Base-by-base conservation (phyloP, 345 rosid genomes). In the Bruguiera gymnorhiza region DNA sequence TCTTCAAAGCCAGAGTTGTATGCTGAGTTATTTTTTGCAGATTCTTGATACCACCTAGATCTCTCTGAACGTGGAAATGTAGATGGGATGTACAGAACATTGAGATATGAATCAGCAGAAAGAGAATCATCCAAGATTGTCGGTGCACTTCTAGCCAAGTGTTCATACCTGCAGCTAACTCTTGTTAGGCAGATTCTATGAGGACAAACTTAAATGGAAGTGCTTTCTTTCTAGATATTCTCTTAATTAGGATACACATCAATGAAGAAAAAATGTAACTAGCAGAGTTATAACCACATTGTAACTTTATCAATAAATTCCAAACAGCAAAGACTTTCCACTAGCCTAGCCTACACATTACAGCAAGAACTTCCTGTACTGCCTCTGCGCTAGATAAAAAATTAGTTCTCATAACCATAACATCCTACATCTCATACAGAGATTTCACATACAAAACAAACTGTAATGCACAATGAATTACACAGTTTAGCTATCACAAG, bases 111-210 rank as follows among this genome's bases (percentile, higher is more conserved):
- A 86, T 94, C 98, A 60, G 98, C 95, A 70, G 98, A 94, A 67
- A 91, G 89, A 36, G 97, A 91, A 79, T 94, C 98, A 57, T 91
- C 97, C 91, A 94, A 87, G 80, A 94, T 89, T 64, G 97, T 90
- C 8, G 98, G 98, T 51, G 98, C 97, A 73, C 96, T 91, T 81
- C 79, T 91, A 57, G 98, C 97, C 86, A 94, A 84, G 86, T 94
- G 98, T 60, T 89, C 98, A 79, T 89, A 91, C 96, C 98, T 91
- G 83, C 73, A 72, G 61, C 59, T 51, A 62, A 39, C 52, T 62
- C 31, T 16, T 48, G 31, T 64, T 57, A 70, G 62, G 34, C 24
- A 20, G 67, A 36, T 10, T 59, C 26, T 31, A 36, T 6, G 34
- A 13, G 8, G 27, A 26, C 20, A 60, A 61, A 37, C 46, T 5